These are phyloP conservation scores for Pulveroboletus sp. DNA, from an alignment of 768 basidiomycete species.

Conservation along the genomic window DNA sequence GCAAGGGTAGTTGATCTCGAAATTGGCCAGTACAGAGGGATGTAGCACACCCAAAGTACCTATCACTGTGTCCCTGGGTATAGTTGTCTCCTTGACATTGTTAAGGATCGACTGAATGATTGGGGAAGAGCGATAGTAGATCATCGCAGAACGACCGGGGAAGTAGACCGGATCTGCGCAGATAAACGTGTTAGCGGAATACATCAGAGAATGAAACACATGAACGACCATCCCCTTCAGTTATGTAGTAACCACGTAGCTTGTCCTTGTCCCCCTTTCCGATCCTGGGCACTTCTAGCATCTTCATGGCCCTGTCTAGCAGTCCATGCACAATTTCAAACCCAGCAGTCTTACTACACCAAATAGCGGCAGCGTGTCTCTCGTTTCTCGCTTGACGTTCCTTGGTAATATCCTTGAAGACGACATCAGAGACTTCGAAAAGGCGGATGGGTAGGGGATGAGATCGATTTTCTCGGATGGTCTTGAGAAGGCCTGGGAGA, in stretches of 20 bases:
- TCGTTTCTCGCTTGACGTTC: constrained; percentile 88
- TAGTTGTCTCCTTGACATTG: constrained; percentile 43
- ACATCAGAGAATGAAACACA: not conserved
- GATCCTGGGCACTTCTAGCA: constrained; percentile 87
- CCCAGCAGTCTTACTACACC: constrained; percentile 95
- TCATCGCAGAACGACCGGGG: constrained; percentile 89
- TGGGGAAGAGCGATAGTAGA: constrained; percentile 72
- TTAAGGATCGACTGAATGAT: constrained; percentile 28
- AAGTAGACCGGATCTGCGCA: constrained; percentile 84
- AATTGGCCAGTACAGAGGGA: constrained; percentile 85
- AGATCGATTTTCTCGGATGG: constrained; percentile 92
- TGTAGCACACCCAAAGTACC: constrained; percentile 93
- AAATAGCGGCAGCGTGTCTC: constrained; percentile 83
- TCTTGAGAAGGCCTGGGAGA: constrained; percentile 93
- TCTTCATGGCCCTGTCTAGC: constrained; percentile 92
- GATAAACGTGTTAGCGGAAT: constrained; percentile 3
- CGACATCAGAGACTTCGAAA: constrained; percentile 92
- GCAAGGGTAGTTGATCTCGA: constrained; percentile 92
- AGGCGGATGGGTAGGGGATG: constrained; percentile 88
- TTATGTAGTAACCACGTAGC: constrained; percentile 84
- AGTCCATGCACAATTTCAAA: constrained; percentile 96
- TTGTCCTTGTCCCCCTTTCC: constrained; percentile 49
- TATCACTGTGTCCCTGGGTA: constrained; percentile 59
- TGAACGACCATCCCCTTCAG: constrained; percentile 73
- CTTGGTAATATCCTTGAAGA: constrained; percentile 71